A percentile compares a stretch with the other conserved stretches of the same genome.
phyloP scores from a whole-genome alignment of 495 filamentous ascomycete genomes.

The Podospora conica region DNA sequence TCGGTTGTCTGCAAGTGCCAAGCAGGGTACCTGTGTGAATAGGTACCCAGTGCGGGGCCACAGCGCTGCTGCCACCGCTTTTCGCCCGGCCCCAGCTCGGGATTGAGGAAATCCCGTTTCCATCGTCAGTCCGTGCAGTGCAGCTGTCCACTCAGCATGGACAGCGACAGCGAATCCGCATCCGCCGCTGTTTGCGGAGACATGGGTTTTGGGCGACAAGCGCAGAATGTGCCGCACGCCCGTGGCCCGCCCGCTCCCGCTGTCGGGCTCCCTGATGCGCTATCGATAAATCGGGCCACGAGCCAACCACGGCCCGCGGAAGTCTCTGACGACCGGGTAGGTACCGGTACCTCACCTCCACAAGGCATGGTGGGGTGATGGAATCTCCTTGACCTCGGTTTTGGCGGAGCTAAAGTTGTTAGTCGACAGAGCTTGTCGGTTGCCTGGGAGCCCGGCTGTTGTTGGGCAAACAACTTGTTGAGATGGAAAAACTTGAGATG shows the following conservation, averaged over 20 bases:
- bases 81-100: background rate
- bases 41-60: too few relatives aligned
- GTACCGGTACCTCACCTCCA: background rate
- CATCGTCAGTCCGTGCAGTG: background rate
- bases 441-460: background rate
- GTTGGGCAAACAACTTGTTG: background rate
- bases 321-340: background rate
- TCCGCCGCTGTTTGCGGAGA: background rate
- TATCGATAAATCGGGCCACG: background rate
- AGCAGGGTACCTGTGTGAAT: background rate
- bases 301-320: background rate
- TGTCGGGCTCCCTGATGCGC: background rate
- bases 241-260: background rate
- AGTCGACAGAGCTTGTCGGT: background rate
- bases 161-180: background rate
- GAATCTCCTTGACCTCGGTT: background rate
- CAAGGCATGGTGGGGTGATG: background rate
- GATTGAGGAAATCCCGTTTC: background rate
- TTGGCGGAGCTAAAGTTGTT: background rate
- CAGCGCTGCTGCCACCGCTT: too few relatives aligned
- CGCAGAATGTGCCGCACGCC: background rate
- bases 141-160: background rate
- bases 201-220: background rate
- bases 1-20: background rate
- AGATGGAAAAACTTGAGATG: too few relatives aligned